Conservation (phyloP, 2,329 filamentous ascomycete genomes). For the Hymenoscyphus linearis region DNA sequence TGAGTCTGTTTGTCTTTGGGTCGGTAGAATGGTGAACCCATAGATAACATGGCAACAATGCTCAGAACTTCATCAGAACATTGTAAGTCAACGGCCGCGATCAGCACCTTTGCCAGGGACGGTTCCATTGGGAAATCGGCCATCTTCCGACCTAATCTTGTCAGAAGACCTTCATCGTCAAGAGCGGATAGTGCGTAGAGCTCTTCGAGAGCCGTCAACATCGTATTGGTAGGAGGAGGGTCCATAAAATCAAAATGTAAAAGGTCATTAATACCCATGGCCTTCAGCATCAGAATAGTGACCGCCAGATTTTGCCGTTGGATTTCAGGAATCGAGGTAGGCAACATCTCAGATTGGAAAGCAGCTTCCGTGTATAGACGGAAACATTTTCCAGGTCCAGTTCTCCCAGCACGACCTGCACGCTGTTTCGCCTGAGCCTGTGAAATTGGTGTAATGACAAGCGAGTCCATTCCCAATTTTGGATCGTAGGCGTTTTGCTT, state of each 20-base stretch:
- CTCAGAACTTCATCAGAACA: slow-evolving; percentile 93
- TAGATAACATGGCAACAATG: slow-evolving; percentile 91
- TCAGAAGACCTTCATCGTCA: slow-evolving; percentile 92
- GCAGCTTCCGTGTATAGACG: slow-evolving; percentile 91
- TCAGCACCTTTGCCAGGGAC: slow-evolving; percentile 81
- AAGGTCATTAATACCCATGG: slow-evolving; percentile 98
- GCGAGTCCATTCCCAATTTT: slow-evolving; percentile 94
- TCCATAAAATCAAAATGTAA: slow-evolving; percentile 99
- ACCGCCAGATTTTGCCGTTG: slow-evolving; percentile 88
- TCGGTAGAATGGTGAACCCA: slow-evolving; percentile 84
- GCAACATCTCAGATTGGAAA: slow-evolving; percentile 94
- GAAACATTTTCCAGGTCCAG: slow-evolving; percentile 94
- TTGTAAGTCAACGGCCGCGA: slow-evolving; percentile 77
- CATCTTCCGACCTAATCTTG: slow-evolving; percentile 91
- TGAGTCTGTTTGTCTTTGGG: slow-evolving; percentile 96
- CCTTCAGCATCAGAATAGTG: slow-evolving; percentile 96
- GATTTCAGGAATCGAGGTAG: slow-evolving; percentile 93
- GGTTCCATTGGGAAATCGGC: slow-evolving; percentile 98
- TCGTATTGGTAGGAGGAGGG: slow-evolving; percentile 92
- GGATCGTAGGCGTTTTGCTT: slow-evolving; percentile 97
- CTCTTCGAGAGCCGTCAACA: slow-evolving; percentile 93
- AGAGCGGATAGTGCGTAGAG: slow-evolving; percentile 86
- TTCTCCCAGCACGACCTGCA: slow-evolving; percentile 86
- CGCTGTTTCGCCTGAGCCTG: slow-evolving; percentile 95
- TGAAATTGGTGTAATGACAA: slow-evolving; percentile 93